phyloP scores from a whole-genome alignment of 1,284 basidiomycete species.

The Thecaphora thlaspeos region DNA sequence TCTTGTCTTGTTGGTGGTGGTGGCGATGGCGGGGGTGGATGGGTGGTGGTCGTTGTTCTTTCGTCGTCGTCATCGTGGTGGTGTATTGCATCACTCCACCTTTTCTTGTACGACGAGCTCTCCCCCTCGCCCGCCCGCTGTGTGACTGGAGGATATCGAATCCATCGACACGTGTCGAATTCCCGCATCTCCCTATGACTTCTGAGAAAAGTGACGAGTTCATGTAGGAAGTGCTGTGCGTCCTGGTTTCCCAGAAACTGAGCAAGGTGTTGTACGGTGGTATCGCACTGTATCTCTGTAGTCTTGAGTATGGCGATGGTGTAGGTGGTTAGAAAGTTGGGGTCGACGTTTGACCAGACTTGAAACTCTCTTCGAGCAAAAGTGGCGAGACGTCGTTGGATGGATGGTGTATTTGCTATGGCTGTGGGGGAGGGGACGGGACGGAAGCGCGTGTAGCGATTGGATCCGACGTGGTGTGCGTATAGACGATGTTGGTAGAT shows the following conservation, averaged over 20 bases:
- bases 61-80: too few species aligned
- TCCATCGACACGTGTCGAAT: constrained; percentile 17
- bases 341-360: constrained; percentile 51
- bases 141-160: constrained; percentile 11
- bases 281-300: constrained; percentile 41
- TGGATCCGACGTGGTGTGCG: constrained; percentile 53
- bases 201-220: constrained; percentile 42
- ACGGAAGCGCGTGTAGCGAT: constrained; percentile 49
- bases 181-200: constrained; percentile 32
- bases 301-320: constrained; percentile 43
- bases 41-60: too few species aligned
- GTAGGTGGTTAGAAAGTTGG: constrained; percentile 53
- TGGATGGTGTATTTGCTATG: constrained; percentile 7
- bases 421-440: constrained; percentile 27
- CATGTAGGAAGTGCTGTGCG: constrained; percentile 50
- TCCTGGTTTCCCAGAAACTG: constrained; percentile 46
- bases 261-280: constrained; percentile 43
- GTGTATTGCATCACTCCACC: too few species aligned
- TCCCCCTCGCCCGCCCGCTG: too few species aligned
- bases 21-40: too few species aligned
- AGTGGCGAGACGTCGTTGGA: constrained; percentile 15
- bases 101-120: too few species aligned
- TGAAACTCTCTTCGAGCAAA: constrained; percentile 54
- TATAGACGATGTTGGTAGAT: constrained; percentile 46
- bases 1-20: too few species aligned